Base-by-base conservation (phyloP, 306 rosid genomes). In the Abrus pulchellus region DNA sequence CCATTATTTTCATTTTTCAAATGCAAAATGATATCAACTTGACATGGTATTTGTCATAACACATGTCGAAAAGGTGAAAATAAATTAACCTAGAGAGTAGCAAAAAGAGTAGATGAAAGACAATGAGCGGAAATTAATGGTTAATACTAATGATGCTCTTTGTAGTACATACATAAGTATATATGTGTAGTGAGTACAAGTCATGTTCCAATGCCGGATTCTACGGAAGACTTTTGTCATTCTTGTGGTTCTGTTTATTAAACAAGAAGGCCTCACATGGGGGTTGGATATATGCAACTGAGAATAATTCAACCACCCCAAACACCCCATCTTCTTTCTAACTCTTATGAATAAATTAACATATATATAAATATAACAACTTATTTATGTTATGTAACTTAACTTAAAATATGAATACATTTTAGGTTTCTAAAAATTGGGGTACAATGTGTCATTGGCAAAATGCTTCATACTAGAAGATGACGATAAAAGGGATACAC, bases 131-230 rank as follows among this genome's bases (percentile, higher is more conserved):
- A 76, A 68, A 76, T n/a, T 20, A 65, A 50, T 44, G 36, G 84
- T 67, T 38, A 71, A 78, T 36, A 29, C 11, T 76, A 13, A 41
- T 49, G 0, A 53, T 38, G 60, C 45, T 74, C 33, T 66, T 62
- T 76, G 20, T 71, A 76, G 74, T 79, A 61, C 57, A 53, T 70
- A 70, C 67, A 62, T 4, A 78, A 9, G 5, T 34, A 72, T 33
- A 55, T 3, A 53, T 29, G 13, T 67, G 54, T 20, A 44, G n/a
- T 9, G 11, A 68, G 74, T 68, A 43, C 34, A 33, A 77, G 41
- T 81, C 92, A 90, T 84, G 90, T 88, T 90, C 69, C 0, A n/a
- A 43, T 38, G 76, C 91, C 92, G 90, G 90, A 86, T 84, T 92
- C 40, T 85, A 74, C 78, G 91, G 92, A 30, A 75, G 74, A 83